These are phyloP conservation scores for Boletus reticuloceps DNA, from an alignment of 768 basidiomycete species.

Conservation along the genomic window DNA sequence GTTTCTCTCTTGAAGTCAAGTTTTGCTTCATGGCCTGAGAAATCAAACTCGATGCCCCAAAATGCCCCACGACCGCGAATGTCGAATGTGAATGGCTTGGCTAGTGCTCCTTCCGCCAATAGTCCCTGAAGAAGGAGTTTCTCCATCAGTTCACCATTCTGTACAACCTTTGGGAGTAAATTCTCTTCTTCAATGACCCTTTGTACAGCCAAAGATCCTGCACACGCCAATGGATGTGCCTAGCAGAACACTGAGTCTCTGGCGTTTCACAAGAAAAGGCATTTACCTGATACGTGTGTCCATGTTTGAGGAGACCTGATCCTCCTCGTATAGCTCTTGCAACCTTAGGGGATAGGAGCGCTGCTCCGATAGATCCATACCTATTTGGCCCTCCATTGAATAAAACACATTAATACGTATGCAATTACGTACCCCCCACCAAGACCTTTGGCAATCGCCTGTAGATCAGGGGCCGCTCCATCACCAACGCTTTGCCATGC, in stretches of 20 bases:
- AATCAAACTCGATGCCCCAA: constrained; percentile 84
- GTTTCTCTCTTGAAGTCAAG: constrained; percentile 49
- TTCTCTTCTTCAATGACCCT: constrained; percentile 66
- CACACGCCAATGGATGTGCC: constrained; percentile 75
- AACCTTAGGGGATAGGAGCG: constrained; percentile 71
- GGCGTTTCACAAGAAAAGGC: neutral
- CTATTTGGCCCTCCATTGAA: constrained; percentile 35
- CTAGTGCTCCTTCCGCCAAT: constrained; percentile 49
- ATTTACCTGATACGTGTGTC: constrained; percentile 77
- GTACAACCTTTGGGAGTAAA: constrained; percentile 62
- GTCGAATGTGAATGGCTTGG: constrained; percentile 70
- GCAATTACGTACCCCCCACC: constrained; percentile 69
- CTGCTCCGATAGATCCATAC: constrained; percentile 79
- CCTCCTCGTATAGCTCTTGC: constrained; percentile 64
- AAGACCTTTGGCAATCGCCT: constrained; percentile 86
- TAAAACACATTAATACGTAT: neutral
- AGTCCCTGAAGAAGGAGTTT: constrained; percentile 54
- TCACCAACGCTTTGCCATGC: constrained; percentile 86
- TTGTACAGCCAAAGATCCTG: constrained; percentile 80
- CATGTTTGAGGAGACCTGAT: constrained; percentile 79
- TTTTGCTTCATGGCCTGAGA: constrained; percentile 42
- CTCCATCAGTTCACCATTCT: constrained; percentile 60
- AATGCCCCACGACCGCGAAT: constrained; percentile 83
- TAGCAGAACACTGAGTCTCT: constrained; percentile 27
- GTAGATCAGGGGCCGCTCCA: constrained; percentile 75